Percentiles rank a stretch among this genome's conserved stretches.
Conservation (phyloP, 1,139 yeast genomes). For the Magnusiomyces suaveolens region DNA sequence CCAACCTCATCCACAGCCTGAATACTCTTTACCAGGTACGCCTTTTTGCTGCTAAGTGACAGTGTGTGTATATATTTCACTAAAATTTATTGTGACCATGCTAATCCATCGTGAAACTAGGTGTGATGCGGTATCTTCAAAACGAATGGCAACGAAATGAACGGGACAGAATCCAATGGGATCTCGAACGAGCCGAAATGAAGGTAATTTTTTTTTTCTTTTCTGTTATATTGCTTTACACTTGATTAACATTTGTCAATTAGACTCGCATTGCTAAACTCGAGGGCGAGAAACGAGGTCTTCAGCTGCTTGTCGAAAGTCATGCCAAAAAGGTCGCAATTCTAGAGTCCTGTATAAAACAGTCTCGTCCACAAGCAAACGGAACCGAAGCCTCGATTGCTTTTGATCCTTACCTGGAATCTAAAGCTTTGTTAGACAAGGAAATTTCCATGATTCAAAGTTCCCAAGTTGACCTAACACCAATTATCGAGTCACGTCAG, state of each 20-base stretch:
- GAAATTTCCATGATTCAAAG: constrained; percentile 9
- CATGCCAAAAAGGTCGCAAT: constrained; percentile 26
- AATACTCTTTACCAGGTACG: constrained; percentile 29
- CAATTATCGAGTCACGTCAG: constrained; percentile 27
- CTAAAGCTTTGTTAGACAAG: constrained; percentile 7
- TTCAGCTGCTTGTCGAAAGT: constrained; percentile 25
- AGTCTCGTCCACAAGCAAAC: not conserved
- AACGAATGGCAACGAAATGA: constrained; percentile 49
- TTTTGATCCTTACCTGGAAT: constrained; percentile 9
- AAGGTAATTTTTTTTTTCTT: constrained; percentile 23
- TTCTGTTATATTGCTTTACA: not conserved
- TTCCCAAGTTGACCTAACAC: constrained; percentile 22
- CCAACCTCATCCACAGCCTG: constrained; percentile 19
- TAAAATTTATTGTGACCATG: not conserved
- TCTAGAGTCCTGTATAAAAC: constrained; percentile 18
- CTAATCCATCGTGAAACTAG: constrained; percentile 23
- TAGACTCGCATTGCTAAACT: constrained; percentile 33
- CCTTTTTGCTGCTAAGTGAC: constrained; percentile 10
- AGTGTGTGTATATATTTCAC: not conserved
- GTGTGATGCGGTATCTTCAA: constrained; percentile 50
- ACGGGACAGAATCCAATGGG: constrained; percentile 49
- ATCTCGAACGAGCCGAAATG: constrained; percentile 45
- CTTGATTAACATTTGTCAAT: not conserved
- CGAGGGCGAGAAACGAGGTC: constrained; percentile 35
- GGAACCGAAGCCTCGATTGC: not conserved